Evolutionary conservation across 805 yeast genomes (phyloP).

Genomic region (Komagataella phaffii): DNA sequence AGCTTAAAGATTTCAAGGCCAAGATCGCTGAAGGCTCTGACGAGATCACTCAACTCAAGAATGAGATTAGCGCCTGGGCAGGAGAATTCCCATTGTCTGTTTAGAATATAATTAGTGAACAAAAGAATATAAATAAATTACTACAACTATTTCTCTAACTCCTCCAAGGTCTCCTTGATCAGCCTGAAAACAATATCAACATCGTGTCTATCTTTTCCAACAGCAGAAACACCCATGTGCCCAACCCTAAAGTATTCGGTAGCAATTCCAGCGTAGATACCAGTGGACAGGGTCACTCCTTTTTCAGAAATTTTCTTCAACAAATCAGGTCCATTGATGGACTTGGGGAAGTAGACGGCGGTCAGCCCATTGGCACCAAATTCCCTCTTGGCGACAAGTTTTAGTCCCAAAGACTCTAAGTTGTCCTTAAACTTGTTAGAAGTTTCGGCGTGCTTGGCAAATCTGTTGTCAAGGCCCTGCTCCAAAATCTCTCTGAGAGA

Average conservation of each 20-base stretch:
- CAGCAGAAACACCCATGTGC: slow-evolving; percentile 83
- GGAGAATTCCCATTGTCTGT: slow-evolving; percentile 67
- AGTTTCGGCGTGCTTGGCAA: slow-evolving; percentile 46
- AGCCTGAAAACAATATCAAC: slow-evolving; percentile 34
- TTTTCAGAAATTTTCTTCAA: slow-evolving; percentile 41
- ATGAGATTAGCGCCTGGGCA: slow-evolving; percentile 85
- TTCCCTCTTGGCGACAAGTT: slow-evolving; percentile 45
- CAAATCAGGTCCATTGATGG: slow-evolving; percentile 54
- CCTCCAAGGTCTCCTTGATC: slow-evolving; percentile 27
- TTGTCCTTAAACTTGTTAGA: slow-evolving; percentile 54
- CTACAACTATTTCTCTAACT: slow-evolving; percentile 18
- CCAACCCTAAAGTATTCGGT: slow-evolving; percentile 86
- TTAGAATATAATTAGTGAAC: slow-evolving; percentile 11
- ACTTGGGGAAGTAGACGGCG: slow-evolving; percentile 73
- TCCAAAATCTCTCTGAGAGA: slow-evolving; percentile 62
- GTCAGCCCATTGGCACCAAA: slow-evolving; percentile 83
- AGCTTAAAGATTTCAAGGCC: slow-evolving; percentile 90
- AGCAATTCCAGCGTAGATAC: slow-evolving; percentile 71
- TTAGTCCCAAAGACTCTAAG: slow-evolving; percentile 46
- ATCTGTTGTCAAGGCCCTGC: slow-evolving; percentile 39
- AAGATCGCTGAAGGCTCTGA: slow-evolving; percentile 60
- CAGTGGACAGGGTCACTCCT: slow-evolving; percentile 78
- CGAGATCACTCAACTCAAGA: slow-evolving; percentile 52
- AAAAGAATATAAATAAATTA: neutral
- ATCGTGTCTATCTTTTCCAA: slow-evolving; percentile 40